Conservation (phyloP, 768 basidiomycete species). For the Melanogaster broomeanus region DNA sequence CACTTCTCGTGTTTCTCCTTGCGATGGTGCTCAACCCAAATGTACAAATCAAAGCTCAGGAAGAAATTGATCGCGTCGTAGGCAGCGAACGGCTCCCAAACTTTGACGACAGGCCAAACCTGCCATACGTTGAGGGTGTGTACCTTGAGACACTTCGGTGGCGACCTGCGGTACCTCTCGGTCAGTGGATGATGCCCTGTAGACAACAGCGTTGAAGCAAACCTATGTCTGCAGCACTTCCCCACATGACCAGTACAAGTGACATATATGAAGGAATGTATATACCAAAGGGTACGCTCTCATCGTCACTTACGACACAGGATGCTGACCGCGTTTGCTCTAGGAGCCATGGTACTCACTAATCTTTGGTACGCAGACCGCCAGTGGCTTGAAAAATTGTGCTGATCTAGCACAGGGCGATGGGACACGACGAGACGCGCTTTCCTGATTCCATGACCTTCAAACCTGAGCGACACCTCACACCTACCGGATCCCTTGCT, state of each 20-base stretch:
- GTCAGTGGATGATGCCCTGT: too few species aligned
- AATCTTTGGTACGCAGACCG: constrained; percentile 23
- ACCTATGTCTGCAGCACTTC: too few species aligned
- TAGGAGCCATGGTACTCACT: constrained; percentile 22
- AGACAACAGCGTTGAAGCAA: too few species aligned
- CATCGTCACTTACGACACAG: too few species aligned
- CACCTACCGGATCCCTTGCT: constrained; percentile 8
- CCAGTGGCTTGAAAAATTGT: background rate
- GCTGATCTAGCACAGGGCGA: constrained; percentile 35
- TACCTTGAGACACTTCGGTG: constrained; percentile 34
- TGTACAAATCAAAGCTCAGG: constrained; percentile 30
- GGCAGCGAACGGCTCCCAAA: constrained; percentile 32
- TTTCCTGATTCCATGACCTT: constrained; percentile 56
- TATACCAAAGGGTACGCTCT: too few species aligned
- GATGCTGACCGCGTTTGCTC: background rate
- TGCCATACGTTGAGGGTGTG: constrained; percentile 35
- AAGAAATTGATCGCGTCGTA: constrained; percentile 33
- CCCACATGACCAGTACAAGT: too few species aligned
- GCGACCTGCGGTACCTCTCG: constrained; percentile 27
- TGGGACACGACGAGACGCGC: constrained; percentile 48
- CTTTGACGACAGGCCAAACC: constrained; percentile 23
- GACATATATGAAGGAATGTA: too few species aligned
- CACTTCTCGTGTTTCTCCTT: constrained; percentile 28
- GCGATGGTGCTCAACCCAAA: constrained; percentile 36
- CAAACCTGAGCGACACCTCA: constrained; percentile 57